Evolutionary conservation across 192 early-diverging fungal genomes (phyloP), one percentile per base, ranked within the genome.

Genomic region (Coemansia aciculifera): DNA sequence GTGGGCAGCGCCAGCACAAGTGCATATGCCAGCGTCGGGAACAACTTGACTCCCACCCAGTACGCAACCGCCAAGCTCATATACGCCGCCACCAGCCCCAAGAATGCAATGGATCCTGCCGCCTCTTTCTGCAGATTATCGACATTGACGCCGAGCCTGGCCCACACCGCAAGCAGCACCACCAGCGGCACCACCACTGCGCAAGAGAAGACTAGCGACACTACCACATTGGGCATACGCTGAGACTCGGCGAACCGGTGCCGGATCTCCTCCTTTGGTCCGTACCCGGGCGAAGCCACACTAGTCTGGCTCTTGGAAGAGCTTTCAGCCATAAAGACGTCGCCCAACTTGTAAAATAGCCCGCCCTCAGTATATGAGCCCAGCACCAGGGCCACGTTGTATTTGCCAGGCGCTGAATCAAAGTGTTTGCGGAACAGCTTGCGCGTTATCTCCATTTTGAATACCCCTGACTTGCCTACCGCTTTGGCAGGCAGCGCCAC

Each of bases 1-100:
- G 80, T 83, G 31, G 80, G 80, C 64, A 69, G 72, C 56, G 80
- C 75, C 66, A 83, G 72, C 63, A 39, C 80, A 69, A 83, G 67
- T 42, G 63, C 69, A 24, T 75, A 83, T 15, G 72, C 65, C 40
- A 83, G 75, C 51, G 72, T 72, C 32, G 80, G 75, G 46, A 83
- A 64, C 67, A 83, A 69, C 67, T 66, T 64, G 42, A 77, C 52
- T 11, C 80, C 75, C 62, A 83, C 66, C 80, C 80, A 83, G 68
- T 83, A 83, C 24, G 80, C 75, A 3, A 72, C 54, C 9, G 80
- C 80, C 72, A 78, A 63, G 17, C 63, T 72, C 69, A 83, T 66
- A 31, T 83, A 83, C 31, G 73, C 69, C 15, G 75, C 63, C 36
- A 83, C 70, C 37, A 83, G 62, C 52, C 27, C 80, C 80, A 83